These are phyloP conservation scores for Salvia splendens DNA, from an alignment of 257 asterid species.

Conservation along the genomic window DNA sequence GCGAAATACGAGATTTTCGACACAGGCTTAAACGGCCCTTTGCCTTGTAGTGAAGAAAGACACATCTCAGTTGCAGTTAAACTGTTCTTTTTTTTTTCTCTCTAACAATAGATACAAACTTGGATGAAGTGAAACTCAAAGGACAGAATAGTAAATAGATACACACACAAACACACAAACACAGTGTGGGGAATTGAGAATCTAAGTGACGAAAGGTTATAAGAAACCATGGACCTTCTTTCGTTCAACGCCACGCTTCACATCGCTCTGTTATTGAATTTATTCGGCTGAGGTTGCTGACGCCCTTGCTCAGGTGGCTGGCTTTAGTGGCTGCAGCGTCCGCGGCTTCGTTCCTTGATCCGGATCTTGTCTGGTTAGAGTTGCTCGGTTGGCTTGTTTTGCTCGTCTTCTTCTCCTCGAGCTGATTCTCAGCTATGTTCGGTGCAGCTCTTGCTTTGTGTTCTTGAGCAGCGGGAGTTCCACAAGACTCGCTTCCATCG, in stretches of 20 bases:
- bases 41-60: background rate
- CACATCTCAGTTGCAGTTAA: constrained; percentile 20
- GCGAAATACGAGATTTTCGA: no score
- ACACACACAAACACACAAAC: constrained; percentile 32
- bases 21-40: no score
- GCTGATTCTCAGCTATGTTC: background rate
- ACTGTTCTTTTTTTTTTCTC: constrained; percentile 5
- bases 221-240: background rate
- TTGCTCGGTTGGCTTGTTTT: constrained; percentile 49
- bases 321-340: constrained; percentile 38
- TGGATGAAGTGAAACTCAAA: constrained; percentile 21
- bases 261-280: constrained; percentile 67
- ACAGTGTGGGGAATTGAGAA: constrained; percentile 3
- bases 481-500: constrained; percentile 47
- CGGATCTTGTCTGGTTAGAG: constrained; percentile 34
- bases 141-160: constrained; percentile 28
- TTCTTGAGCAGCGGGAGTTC: constrained; percentile 41
- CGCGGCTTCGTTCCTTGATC: constrained; percentile 33
- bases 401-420: constrained; percentile 36
- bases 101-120: constrained; percentile 32
- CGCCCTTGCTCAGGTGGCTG: constrained; percentile 53
- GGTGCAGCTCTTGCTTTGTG: constrained; percentile 19
- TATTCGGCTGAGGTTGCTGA: constrained; percentile 79
- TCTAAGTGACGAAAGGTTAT: constrained; percentile 23
- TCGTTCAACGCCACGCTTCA: constrained; percentile 79